Evolutionary conservation across 225 moss, liverwort and hornwort species (phyloP).

Genomic region (Asterella californica): DNA sequence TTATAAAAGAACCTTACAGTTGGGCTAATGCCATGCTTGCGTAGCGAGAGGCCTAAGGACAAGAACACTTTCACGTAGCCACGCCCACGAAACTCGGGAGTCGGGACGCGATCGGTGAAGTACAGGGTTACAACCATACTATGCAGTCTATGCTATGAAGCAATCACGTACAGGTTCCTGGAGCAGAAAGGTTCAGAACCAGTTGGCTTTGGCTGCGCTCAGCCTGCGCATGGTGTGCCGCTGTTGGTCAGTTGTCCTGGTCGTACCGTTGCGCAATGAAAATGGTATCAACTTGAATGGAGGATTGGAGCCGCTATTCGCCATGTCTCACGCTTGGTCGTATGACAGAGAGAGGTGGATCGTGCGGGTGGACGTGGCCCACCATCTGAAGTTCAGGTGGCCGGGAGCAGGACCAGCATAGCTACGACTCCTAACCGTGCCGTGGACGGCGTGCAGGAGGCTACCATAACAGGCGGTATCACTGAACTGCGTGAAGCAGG

Average conservation of each 20-base stretch:
- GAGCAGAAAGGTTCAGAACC: no score
- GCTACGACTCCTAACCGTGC: neutral
- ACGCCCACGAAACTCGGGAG: no score
- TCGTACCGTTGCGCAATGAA: neutral
- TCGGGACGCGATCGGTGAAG: no score
- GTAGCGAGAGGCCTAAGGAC: neutral
- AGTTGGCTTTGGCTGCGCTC: neutral
- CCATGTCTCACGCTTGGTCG: neutral
- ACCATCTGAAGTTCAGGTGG: neutral
- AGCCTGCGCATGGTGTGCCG: neutral
- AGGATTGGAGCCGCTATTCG: neutral
- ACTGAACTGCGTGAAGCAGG: no score
- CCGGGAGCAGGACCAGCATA: neutral
- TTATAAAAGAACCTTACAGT: neutral
- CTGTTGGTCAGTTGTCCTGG: neutral
- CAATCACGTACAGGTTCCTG: no score
- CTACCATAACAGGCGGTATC: no score
- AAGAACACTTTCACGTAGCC: neutral
- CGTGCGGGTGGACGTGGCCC: conserved; percentile 2
- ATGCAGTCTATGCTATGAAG: no score
- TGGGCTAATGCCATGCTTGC: neutral
- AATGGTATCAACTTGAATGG: neutral
- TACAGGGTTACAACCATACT: no score
- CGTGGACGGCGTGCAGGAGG: neutral
- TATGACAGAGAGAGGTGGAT: neutral